These are phyloP conservation scores for Yarrowia osloensis DNA, from an alignment of 805 yeast genomes.

Conservation along the genomic window DNA sequence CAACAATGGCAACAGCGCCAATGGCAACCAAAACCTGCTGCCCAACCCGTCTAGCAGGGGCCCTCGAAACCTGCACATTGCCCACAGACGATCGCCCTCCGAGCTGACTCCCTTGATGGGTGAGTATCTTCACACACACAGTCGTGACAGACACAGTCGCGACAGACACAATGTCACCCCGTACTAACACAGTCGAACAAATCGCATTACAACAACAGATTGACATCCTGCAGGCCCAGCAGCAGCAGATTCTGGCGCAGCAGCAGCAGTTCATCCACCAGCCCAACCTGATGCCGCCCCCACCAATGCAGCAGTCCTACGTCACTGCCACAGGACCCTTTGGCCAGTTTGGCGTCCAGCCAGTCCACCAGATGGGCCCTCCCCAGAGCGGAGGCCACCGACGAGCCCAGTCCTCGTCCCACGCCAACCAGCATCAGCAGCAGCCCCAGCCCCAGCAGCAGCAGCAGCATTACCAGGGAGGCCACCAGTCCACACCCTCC, in stretches of 20 bases:
- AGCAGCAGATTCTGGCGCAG: slow-evolving; percentile 77
- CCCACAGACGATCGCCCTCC: slow-evolving; percentile 96
- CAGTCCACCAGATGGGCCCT: slow-evolving; percentile 31
- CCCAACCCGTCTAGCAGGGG: slow-evolving; percentile 31
- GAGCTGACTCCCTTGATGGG: slow-evolving; percentile 88
- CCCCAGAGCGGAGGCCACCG: slow-evolving; percentile 39
- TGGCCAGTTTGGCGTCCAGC: slow-evolving; percentile 38
- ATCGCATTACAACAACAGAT: slow-evolving; percentile 81
- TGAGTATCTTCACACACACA: slow-evolving; percentile 44
- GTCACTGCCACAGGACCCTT: slow-evolving; percentile 36
- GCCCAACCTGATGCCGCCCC: slow-evolving; percentile 39
- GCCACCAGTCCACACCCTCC: slow-evolving; percentile 30
- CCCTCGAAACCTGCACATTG: slow-evolving; percentile 72
- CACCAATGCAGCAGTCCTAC: slow-evolving; percentile 34
- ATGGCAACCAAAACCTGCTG: slow-evolving; percentile 21
- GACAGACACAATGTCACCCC: no score
- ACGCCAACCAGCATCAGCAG: slow-evolving; percentile 25
- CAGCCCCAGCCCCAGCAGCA: neutral
- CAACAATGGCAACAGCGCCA: neutral
- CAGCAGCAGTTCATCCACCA: slow-evolving; percentile 49
- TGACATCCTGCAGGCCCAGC: slow-evolving; percentile 89
- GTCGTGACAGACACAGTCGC: neutral
- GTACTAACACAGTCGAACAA: slow-evolving; percentile 52
- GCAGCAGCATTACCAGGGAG: slow-evolving; percentile 11
- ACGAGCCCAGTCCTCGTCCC: slow-evolving; percentile 43